Evolutionary conservation across 257 asterid species (phyloP), one percentile per base, ranked within the genome.

Genomic region (Nicotiana tomentosiformis): DNA sequence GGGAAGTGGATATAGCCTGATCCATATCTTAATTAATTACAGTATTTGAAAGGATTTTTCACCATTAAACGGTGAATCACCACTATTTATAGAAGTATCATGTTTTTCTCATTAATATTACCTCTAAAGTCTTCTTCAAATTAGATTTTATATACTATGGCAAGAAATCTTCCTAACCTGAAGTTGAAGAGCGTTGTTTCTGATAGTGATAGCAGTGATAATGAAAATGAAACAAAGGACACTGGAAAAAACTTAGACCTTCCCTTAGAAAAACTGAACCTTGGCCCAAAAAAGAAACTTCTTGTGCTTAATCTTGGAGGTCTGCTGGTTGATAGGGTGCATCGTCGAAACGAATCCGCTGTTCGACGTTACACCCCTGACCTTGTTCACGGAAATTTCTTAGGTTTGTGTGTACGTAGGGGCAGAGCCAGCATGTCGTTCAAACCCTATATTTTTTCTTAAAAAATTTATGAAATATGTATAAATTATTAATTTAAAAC

Each of bases 271-370:
- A 92, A 90, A 16, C 85, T 92, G 23, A 82, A 64, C 60, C 91
- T 90, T 51, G 93, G 93, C 58, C 93, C 92, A 6, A 81, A 84
- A 2, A 90, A 92, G 88, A 90, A 93, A 76, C 93, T 93, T 29
- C 83, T 93, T 2, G 90, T 91, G 37, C 90, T 93, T 4, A 87
- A 89, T 80, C 85, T 91, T 1, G 93, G 93, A 29, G 96, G 93
- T 14, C 78, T 91, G 8, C 84, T 93, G 18, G 93, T 87, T 4
- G 35, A 86, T 65, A 66, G 95, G 85, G 93, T 88, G 5, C 90
- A 87, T 60, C 5, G 74, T 0, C 53, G 30, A 74, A 33, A 84
- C 2, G 55, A 67, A 81, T 58, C n/a, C 26, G 64, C 60, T 20
- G 87, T 88, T 23, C 87, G 87, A 5, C 81, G 79, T 3, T 80